phyloP scores from a whole-genome alignment of 2,329 filamentous ascomycete genomes.

The Escovopsis sp. region DNA sequence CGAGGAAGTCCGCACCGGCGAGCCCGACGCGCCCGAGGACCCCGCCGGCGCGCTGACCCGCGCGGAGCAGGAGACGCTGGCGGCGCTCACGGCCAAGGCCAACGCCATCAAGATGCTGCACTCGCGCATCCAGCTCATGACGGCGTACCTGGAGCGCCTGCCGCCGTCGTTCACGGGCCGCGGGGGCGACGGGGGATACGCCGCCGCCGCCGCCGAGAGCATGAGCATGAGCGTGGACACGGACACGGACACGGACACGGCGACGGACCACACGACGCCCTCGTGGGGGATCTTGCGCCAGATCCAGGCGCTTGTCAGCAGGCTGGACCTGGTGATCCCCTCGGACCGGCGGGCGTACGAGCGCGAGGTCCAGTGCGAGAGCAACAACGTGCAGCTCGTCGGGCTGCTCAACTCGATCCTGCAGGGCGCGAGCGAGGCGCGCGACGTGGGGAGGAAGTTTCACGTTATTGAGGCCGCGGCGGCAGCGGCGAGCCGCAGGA shows the following conservation, averaged over 20 bases:
- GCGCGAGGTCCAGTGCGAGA: conserved; percentile 58
- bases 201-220: conserved; percentile 9
- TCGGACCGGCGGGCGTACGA: conserved; percentile 50
- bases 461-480: conserved; percentile 35
- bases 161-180: conserved; percentile 44
- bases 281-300: conserved; percentile 70
- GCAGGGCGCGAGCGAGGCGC: conserved; percentile 53
- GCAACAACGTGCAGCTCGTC: conserved; percentile 72
- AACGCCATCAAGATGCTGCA: conserved; percentile 93
- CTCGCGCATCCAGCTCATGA: conserved; percentile 56
- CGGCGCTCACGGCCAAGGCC: conserved; percentile 65
- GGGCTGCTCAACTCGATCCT: conserved; percentile 63
- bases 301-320: conserved; percentile 72
- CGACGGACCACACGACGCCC: conserved; percentile 26
- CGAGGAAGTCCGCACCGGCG: conserved; percentile 5
- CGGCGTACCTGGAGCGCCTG: conserved; percentile 61
- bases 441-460: conserved; percentile 65
- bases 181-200: conserved; percentile 19
- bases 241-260: too few relatives aligned
- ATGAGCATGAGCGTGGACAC: too few relatives aligned
- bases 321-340: conserved; percentile 69
- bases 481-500: conserved; percentile 12
- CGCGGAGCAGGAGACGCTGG: conserved; percentile 47
- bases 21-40: conserved; percentile 23
- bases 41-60: conserved; percentile 28